Evolutionary conservation across 148 eudicot genomes (phyloP).

Genomic region (Arbutus unedo): DNA sequence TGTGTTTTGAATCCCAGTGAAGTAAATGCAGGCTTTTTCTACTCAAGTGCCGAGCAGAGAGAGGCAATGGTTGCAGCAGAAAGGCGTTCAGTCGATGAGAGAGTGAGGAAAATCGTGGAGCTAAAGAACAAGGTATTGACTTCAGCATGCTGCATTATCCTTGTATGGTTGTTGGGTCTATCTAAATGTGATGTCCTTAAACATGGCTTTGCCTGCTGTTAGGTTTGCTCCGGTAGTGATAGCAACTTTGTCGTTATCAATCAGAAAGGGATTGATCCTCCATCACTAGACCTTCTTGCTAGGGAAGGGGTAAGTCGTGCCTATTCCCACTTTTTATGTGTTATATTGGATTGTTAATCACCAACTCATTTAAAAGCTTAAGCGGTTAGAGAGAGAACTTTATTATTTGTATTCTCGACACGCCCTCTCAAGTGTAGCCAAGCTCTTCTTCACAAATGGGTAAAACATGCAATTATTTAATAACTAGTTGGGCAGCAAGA

Average conservation of each 20-base stretch:
- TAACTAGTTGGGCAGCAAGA: too few relatives aligned
- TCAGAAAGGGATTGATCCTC: constrained; percentile 98
- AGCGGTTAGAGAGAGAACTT: too few relatives aligned
- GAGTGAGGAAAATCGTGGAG: constrained; percentile 81
- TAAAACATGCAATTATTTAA: too few relatives aligned
- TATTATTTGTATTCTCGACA: too few relatives aligned
- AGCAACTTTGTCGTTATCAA: constrained; percentile 81
- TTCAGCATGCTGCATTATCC: not conserved
- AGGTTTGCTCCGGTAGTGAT: constrained; percentile 83
- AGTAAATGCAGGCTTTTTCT: constrained; percentile 97
- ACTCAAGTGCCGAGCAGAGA: constrained; percentile 94
- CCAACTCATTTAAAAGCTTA: too few relatives aligned
- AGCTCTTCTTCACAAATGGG: too few relatives aligned
- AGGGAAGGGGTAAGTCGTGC: constrained; percentile 73
- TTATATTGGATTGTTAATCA: too few relatives aligned
- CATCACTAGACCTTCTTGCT: constrained; percentile 91
- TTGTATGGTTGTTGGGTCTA: not conserved
- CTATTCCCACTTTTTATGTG: not conserved
- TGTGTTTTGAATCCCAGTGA: constrained; percentile 50
- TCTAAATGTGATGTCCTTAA: not conserved
- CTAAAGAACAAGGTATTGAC: constrained; percentile 74
- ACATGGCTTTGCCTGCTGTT: constrained; percentile 5
- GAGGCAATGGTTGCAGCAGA: constrained; percentile 99
- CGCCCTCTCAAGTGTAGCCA: too few relatives aligned
- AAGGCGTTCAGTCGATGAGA: constrained; percentile 94